A percentile compares a stretch with the other conserved stretches of the same genome.
Evolutionary conservation across 352 stramenopile species (phyloP).

Genomic region (Aphanomyces stellatus): DNA sequence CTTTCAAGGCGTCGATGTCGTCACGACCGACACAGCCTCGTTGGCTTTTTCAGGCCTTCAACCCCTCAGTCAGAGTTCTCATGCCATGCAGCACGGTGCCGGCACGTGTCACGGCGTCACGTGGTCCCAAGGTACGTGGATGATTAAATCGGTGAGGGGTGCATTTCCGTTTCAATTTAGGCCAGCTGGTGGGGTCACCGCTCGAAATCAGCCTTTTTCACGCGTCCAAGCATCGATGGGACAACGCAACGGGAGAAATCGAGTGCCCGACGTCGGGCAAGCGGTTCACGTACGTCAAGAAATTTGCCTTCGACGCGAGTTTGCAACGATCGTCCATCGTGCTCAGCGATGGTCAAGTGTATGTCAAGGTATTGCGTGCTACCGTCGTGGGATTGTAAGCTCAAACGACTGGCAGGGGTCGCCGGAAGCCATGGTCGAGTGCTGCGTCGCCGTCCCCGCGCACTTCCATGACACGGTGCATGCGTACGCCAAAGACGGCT

Average conservation of each 20-base stretch:
- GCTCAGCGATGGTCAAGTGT: neutral
- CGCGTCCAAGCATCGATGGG: neutral
- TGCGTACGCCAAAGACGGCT: slow-evolving; percentile 41
- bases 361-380: slow-evolving; percentile 22
- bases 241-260: neutral
- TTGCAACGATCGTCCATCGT: slow-evolving; percentile 16
- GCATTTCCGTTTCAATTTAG: too few species aligned
- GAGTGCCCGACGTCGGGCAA: neutral
- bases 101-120: neutral
- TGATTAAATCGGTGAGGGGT: too few species aligned
- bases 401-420: slow-evolving; percentile 29
- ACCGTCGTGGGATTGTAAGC: neutral
- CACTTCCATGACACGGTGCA: slow-evolving; percentile 41
- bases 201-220: neutral
- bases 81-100: neutral
- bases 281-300: neutral
- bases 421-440: slow-evolving; percentile 24
- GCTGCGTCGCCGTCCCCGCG: slow-evolving; percentile 31
- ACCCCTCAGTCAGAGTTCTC: neutral
- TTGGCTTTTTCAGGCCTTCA: neutral
- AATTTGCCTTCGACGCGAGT: slow-evolving; percentile 9
- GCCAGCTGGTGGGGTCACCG: neutral
- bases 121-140: neutral
- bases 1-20: slow-evolving; percentile 67
- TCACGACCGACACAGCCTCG: neutral